phyloP scores from a whole-genome alignment of 2,329 filamentous ascomycete genomes.

The Dothideomycetes sp. region DNA sequence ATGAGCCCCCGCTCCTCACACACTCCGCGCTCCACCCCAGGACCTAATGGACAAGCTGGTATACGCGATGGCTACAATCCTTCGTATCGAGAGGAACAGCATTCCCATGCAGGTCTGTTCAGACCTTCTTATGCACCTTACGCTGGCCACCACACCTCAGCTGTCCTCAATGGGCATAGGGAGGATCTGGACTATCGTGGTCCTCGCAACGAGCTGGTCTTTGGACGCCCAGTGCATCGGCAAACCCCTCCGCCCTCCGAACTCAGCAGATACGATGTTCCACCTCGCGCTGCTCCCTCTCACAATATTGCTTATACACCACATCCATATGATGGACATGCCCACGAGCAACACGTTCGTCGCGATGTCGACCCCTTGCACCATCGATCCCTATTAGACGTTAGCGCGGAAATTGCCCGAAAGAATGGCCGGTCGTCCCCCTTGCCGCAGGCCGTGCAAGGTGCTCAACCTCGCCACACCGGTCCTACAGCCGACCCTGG shows the following conservation, averaged over 20 bases:
- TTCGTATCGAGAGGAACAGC: slow-evolving; percentile 19
- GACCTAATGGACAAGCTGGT: slow-evolving; percentile 7
- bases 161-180: not conserved
- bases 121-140: slow-evolving; percentile 15
- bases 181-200: slow-evolving; percentile 7
- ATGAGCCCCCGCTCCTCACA: slow-evolving; percentile 4
- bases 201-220: slow-evolving; percentile 2
- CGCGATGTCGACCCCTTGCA: slow-evolving; percentile 18
- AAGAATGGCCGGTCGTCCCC: slow-evolving; percentile 77
- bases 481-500: slow-evolving; percentile 73
- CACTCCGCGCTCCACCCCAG: slow-evolving; percentile 5
- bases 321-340: slow-evolving; percentile 1
- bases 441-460: slow-evolving; percentile 85
- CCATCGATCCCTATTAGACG: slow-evolving; percentile 55
- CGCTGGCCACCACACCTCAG: slow-evolving; percentile 11
- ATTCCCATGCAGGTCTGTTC: slow-evolving; percentile 17
- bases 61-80: slow-evolving; percentile 15
- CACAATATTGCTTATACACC: slow-evolving; percentile 4
- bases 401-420: slow-evolving; percentile 63
- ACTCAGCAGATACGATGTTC: not conserved
- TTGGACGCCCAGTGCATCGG: slow-evolving; percentile 1
- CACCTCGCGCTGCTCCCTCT: not conserved
- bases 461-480: slow-evolving; percentile 69
- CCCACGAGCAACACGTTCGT: not conserved
- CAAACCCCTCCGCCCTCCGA: slow-evolving; percentile 3